Percentiles rank a stretch among this genome's conserved stretches.
phyloP scores from a whole-genome alignment of 2,329 filamentous ascomycete species.

The Neurospora crassa region DNA sequence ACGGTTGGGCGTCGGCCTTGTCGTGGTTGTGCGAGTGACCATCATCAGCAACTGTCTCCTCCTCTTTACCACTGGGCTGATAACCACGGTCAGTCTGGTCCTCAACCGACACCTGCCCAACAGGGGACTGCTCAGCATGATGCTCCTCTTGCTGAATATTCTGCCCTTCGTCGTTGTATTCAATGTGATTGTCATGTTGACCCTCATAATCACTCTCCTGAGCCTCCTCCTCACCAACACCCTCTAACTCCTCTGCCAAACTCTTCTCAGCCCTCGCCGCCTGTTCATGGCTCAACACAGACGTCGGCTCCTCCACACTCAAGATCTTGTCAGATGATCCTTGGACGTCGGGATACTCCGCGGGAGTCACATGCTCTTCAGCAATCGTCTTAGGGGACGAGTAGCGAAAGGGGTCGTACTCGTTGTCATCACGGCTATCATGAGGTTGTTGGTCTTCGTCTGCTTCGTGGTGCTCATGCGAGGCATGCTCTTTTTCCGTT shows the following conservation, averaged over 20 bases:
- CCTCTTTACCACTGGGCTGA: too few species aligned
- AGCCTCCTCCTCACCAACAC: background rate
- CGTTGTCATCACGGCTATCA: background rate
- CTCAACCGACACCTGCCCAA: background rate
- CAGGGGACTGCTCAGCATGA: background rate
- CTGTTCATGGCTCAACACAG: background rate
- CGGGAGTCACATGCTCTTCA: background rate
- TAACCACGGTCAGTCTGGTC: too few species aligned
- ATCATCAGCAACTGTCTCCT: too few species aligned
- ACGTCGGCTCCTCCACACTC: background rate
- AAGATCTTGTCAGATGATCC: background rate
- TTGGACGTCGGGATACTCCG: background rate
- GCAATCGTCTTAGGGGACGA: background rate
- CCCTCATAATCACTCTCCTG: background rate
- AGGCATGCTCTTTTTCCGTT: background rate
- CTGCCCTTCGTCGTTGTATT: too few species aligned
- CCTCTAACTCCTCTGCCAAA: background rate
- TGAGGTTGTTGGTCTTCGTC: too few species aligned
- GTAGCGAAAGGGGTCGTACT: background rate
- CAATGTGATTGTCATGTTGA: too few species aligned
- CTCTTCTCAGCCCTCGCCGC: background rate
- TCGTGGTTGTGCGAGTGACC: background rate
- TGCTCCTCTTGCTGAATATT: background rate
- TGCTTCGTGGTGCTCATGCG: background rate
- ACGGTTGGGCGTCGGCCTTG: background rate